Evolutionary conservation across 768 basidiomycete genomes (phyloP).

Genomic region (Rickenella mellea): DNA sequence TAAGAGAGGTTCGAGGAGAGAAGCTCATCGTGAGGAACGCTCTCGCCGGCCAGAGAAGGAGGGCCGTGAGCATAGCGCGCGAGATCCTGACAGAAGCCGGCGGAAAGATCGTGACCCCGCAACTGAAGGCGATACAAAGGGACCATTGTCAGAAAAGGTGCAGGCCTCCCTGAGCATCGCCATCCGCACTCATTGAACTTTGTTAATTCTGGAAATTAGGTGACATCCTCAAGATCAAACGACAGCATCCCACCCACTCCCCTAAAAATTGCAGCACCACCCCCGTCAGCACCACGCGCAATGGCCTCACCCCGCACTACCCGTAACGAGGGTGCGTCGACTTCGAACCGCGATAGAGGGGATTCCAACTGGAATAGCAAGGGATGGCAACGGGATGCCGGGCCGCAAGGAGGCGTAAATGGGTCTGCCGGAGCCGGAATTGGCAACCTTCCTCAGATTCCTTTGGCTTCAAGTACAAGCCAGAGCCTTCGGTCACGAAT

Average conservation of each 20-base stretch:
- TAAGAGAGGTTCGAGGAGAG: constrained; percentile 78
- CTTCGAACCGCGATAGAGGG: constrained; percentile 29
- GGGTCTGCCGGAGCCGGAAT: too few species aligned
- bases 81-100: constrained; percentile 63
- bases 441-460: too few species aligned
- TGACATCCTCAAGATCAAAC: too few species aligned
- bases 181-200: too few species aligned
- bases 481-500: constrained; percentile 50
- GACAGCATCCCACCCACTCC: neutral
- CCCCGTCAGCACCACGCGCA: constrained; percentile 64
- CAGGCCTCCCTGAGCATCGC: constrained; percentile 10
- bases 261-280: constrained; percentile 26
- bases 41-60: constrained; percentile 65
- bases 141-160: constrained; percentile 55
- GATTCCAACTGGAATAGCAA: too few species aligned
- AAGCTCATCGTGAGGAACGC: constrained; percentile 68
- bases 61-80: constrained; percentile 43
- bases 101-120: constrained; percentile 54
- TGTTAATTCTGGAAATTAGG: too few species aligned
- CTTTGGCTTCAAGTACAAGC: too few species aligned
- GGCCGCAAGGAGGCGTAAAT: too few species aligned
- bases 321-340: constrained; percentile 29
- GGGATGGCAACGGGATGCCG: too few species aligned
- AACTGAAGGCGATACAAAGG: constrained; percentile 39
- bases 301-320: constrained; percentile 43